phyloP scores from a whole-genome alignment of 768 basidiomycete species.

The Leccinum incarnatum region DNA sequence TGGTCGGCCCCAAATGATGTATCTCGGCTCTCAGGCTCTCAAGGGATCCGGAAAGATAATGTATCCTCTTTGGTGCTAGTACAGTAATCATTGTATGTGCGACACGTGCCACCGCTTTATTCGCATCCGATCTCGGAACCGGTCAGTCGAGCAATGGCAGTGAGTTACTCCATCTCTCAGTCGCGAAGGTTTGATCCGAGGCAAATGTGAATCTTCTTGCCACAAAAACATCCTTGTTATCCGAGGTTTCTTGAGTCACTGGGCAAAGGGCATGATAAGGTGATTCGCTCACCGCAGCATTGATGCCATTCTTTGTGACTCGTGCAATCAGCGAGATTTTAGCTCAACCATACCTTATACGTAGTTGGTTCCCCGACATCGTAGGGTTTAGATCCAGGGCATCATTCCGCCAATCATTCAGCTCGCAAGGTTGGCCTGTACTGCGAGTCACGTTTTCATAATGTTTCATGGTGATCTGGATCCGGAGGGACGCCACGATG shows the following conservation, averaged over 20 bases:
- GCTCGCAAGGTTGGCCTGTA: slow-evolving; percentile 57
- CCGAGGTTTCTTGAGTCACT: slow-evolving; percentile 10
- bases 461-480: slow-evolving; percentile 26
- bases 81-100: slow-evolving; percentile 47
- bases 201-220: no score
- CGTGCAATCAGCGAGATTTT: slow-evolving; percentile 17
- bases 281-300: slow-evolving; percentile 39
- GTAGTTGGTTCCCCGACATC: slow-evolving; percentile 64
- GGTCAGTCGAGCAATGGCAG: slow-evolving; percentile 8
- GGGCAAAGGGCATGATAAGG: slow-evolving; percentile 37
- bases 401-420: slow-evolving; percentile 38
- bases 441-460: slow-evolving; percentile 47
- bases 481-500: slow-evolving; percentile 59
- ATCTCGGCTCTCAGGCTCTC: not conserved
- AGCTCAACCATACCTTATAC: not conserved
- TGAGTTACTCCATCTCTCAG: no score
- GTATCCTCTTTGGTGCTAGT: slow-evolving; percentile 47
- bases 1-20: not conserved
- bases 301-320: slow-evolving; percentile 59
- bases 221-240: no score
- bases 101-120: slow-evolving; percentile 49
- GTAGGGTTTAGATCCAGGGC: slow-evolving; percentile 65
- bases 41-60: slow-evolving; percentile 45
- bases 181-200: no score
- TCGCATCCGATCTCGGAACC: slow-evolving; percentile 45